Evolutionary conservation across 257 asterid genomes (phyloP), one percentile per base, ranked within the genome.

Genomic region (Anisodus tanguticus): DNA sequence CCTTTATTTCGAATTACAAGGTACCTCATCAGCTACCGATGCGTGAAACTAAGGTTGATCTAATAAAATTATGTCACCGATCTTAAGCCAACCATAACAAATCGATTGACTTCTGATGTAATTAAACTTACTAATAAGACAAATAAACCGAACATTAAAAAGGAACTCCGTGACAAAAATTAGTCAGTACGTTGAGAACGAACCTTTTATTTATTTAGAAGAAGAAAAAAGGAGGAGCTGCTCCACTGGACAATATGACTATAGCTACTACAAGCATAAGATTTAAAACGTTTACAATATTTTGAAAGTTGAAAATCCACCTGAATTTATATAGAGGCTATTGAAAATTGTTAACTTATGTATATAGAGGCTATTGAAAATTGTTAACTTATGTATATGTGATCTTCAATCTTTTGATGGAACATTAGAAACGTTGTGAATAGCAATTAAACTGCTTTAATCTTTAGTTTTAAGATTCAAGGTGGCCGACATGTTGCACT

Each of bases 1-100:
- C 81, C 81, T 76, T 76, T 76, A 76, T 49, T 76, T 76, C 62
- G 22, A 51, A 71, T 71, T 10, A 39, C 2, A 17, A 43, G 79
- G 15, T 17, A 64, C 68, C 19, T 62, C 26, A 68, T 37, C 53
- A 37, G 51, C 51, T 31, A 31, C 26, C 16, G 7, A 41, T 39
- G 16, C 2, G 6, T 15, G 47, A 68, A 68, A 37, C 47, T 39
- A 62, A 11, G 47, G 76, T 67, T 68, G 37, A 37, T 37, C 12
- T 15, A 12, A 68, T 35, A 13, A 68, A 68, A 12, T 22, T 37
- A 67, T 68, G 74, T 57, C 58, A 54, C 6, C 58, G 16, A 54
- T 54, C 10, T 54, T 12, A 11, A 15, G 17, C 58, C 16, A 54
- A 54, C 5, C 15, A 54, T 12, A 54, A 54, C 5, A 54, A 11